Evolutionary conservation across 2,329 filamentous ascomycete genomes (phyloP).

Genomic region (Macrophomina phaseolina): DNA sequence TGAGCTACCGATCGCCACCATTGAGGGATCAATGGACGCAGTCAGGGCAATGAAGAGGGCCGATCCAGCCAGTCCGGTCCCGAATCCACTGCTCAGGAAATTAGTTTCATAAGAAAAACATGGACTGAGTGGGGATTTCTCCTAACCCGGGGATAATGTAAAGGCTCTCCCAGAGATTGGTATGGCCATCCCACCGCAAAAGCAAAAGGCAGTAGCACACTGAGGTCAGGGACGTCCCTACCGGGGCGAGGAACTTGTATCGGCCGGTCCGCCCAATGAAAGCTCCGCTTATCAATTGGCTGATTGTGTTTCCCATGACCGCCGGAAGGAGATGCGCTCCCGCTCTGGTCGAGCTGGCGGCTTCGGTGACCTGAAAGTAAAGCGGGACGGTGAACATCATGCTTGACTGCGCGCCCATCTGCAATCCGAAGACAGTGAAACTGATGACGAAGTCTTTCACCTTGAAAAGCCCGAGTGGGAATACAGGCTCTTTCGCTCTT

Average conservation of each 20-base stretch:
- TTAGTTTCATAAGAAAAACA: not conserved
- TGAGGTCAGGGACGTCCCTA: constrained; percentile 32
- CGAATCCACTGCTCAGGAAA: constrained; percentile 32
- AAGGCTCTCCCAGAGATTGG: constrained; percentile 36
- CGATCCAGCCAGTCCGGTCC: constrained; percentile 35
- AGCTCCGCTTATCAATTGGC: constrained; percentile 65
- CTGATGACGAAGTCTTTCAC: constrained; percentile 60
- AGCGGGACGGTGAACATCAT: constrained; percentile 71
- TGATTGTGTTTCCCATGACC: constrained; percentile 69
- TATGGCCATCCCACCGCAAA: constrained; percentile 38
- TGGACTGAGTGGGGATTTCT: no score
- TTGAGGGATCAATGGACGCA: constrained; percentile 33
- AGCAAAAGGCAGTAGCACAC: constrained; percentile 36
- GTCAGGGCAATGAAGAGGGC: constrained; percentile 38
- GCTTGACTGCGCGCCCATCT: constrained; percentile 64
- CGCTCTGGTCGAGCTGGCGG: constrained; percentile 63
- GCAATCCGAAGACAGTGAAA: constrained; percentile 59
- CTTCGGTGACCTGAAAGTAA: constrained; percentile 70
- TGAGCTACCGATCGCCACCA: constrained; percentile 34
- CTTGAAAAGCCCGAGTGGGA: constrained; percentile 61
- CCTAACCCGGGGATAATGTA: constrained; percentile 36
- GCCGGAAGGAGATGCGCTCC: constrained; percentile 69
- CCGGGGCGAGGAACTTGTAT: constrained; percentile 35
- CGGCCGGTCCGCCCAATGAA: constrained; percentile 57
- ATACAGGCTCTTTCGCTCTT: constrained; percentile 60